A percentile compares a stretch with the other conserved stretches of the same genome.
phyloP scores from a whole-genome alignment of 768 basidiomycete genomes.

The Phaeotremella skinneri region DNA sequence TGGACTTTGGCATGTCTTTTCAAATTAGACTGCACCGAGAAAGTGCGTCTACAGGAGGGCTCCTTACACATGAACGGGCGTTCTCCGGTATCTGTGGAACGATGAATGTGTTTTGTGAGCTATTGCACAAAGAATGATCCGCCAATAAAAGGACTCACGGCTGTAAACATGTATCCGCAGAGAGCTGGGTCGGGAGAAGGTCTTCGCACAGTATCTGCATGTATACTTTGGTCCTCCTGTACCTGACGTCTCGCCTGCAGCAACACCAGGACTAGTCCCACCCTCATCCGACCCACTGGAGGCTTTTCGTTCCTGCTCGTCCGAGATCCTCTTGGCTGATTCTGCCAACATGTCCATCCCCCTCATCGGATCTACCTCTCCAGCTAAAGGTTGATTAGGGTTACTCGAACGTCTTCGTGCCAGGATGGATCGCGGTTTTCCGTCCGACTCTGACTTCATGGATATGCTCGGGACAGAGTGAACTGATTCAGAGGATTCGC shows the following conservation, averaged over 20 bases:
- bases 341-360: constrained; percentile 42
- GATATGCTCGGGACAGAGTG: constrained; percentile 3
- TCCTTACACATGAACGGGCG: constrained; percentile 47
- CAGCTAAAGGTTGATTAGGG: constrained; percentile 4
- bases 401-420: constrained; percentile 15
- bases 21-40: constrained; percentile 50
- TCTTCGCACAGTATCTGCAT: constrained; percentile 45
- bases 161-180: constrained; percentile 49
- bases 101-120: too few relatives aligned
- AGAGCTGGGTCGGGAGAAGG: constrained; percentile 47
- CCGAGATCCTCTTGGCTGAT: constrained; percentile 20
- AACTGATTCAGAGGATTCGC: constrained; percentile 23
- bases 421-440: not conserved
- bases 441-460: constrained; percentile 11
- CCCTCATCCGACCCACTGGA: constrained; percentile 10
- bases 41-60: constrained; percentile 41
- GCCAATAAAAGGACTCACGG: constrained; percentile 34
- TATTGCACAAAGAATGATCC: not conserved
- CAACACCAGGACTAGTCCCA: constrained; percentile 16
- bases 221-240: constrained; percentile 42
- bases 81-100: constrained; percentile 41
- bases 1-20: constrained; percentile 50
- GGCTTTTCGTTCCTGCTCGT: constrained; percentile 21
- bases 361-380: constrained; percentile 22
- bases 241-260: not conserved